Conservation (phyloP, 106 monocot genomes). For the Hemerocallis citrina region DNA sequence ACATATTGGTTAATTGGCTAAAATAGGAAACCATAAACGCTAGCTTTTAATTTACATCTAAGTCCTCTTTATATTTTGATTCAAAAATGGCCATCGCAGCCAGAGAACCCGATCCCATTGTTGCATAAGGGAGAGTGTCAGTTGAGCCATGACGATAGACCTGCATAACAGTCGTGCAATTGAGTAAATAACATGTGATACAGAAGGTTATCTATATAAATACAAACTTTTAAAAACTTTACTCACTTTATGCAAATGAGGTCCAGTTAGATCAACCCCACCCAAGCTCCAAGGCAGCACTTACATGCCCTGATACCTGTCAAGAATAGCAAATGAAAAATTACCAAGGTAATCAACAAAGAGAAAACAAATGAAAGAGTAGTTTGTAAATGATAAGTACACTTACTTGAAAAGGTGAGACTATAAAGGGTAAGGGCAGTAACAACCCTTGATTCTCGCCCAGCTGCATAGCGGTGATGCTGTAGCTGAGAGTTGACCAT, state of each 20-base stretch:
- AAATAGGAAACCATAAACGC: too few relatives aligned
- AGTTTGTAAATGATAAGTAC: background rate
- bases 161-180: conserved; percentile 19
- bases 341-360: background rate
- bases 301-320: conserved; percentile 97
- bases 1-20: too few relatives aligned
- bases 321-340: background rate
- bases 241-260: conserved; percentile 93
- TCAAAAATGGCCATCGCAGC: conserved; percentile 98
- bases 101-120: conserved; percentile 99
- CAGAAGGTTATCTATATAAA: background rate
- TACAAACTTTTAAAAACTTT: background rate
- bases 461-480: conserved; percentile 96
- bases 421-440: conserved; percentile 94
- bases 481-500: conserved; percentile 98
- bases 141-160: conserved; percentile 98
- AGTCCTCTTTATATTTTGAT: conserved; percentile 81
- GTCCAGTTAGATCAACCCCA: conserved; percentile 97
- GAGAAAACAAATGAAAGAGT: background rate
- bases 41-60: conserved; percentile 66
- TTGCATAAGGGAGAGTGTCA: conserved; percentile 99
- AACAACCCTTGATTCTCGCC: conserved; percentile 90
- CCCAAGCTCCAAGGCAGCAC: conserved; percentile 98
- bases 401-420: conserved; percentile 82
- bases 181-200: background rate